Evolutionary conservation across 2,329 filamentous ascomycete species (phyloP).

Genomic region (Cercospora beticola): DNA sequence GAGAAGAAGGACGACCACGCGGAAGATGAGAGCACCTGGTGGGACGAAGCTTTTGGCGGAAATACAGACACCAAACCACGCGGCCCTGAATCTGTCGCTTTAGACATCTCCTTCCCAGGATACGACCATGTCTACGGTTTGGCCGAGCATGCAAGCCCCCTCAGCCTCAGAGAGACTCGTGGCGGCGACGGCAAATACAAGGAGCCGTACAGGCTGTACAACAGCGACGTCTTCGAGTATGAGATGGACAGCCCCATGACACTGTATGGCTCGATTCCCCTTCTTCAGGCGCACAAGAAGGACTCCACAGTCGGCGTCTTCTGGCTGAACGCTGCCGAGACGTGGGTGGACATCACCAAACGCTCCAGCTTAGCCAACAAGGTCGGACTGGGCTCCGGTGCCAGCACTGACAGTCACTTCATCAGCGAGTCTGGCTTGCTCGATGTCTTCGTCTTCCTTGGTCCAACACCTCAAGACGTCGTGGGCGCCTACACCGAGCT

Average conservation of each 20-base stretch:
- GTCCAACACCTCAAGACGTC: conserved; percentile 79
- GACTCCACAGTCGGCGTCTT: conserved; percentile 93
- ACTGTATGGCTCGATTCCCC: conserved; percentile 91
- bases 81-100: conserved; percentile 84
- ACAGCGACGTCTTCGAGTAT: conserved; percentile 97
- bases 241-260: conserved; percentile 98
- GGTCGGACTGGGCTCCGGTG: conserved; percentile 68
- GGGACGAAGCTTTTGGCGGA: conserved; percentile 94
- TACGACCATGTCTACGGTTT: conserved; percentile 94
- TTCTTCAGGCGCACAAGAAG: conserved; percentile 96
- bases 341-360: conserved; percentile 94
- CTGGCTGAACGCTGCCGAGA: conserved; percentile 96
- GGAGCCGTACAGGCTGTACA: conserved; percentile 93
- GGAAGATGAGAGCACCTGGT: conserved; percentile 88
- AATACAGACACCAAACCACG: conserved; percentile 95
- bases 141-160: conserved; percentile 82
- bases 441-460: conserved; percentile 92
- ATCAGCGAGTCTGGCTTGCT: conserved; percentile 88
- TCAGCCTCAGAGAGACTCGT: conserved; percentile 86
- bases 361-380: conserved; percentile 71
- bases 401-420: conserved; percentile 89
- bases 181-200: conserved; percentile 81
- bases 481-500: conserved; percentile 82
- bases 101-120: conserved; percentile 89
- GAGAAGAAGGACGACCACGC: conserved; percentile 36